Conservation (phyloP, 2,329 filamentous ascomycete species). For the Talaromyces pinophilus region DNA sequence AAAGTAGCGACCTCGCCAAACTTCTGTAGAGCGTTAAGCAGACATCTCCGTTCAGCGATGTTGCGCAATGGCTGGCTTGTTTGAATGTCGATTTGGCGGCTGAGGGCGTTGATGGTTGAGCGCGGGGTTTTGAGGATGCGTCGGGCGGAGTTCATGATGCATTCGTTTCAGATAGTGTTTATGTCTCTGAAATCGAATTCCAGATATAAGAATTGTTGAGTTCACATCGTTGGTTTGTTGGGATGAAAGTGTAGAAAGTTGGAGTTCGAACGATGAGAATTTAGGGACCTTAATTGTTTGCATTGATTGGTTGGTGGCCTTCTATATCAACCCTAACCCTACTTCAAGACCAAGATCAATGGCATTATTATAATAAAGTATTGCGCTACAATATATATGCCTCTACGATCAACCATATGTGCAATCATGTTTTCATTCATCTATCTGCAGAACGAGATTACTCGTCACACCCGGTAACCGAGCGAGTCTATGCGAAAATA, state of each 20-base stretch:
- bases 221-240: not conserved
- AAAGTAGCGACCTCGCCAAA: conserved; percentile 46
- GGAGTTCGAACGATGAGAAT: not conserved
- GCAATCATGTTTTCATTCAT: conserved; percentile 11
- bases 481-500: conserved; percentile 52
- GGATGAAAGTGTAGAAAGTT: not conserved
- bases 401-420: not conserved
- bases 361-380: not conserved
- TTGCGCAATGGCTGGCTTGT: conserved; percentile 33
- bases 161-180: not conserved
- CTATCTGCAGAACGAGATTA: conserved; percentile 11
- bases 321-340: not conserved
- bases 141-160: conserved; percentile 15
- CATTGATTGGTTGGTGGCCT: not conserved
- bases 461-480: conserved; percentile 1
- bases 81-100: conserved; percentile 36
- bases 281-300: not conserved
- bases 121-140: not conserved
- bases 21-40: conserved; percentile 42
- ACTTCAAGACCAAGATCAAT: not conserved
- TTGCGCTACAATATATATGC: not conserved
- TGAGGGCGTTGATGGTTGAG: not conserved
- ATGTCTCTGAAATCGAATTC: not conserved
- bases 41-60: conserved; percentile 37
- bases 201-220: not conserved